phyloP scores from a whole-genome alignment of 2,329 filamentous ascomycete species.

The Simplicillium sp. region DNA sequence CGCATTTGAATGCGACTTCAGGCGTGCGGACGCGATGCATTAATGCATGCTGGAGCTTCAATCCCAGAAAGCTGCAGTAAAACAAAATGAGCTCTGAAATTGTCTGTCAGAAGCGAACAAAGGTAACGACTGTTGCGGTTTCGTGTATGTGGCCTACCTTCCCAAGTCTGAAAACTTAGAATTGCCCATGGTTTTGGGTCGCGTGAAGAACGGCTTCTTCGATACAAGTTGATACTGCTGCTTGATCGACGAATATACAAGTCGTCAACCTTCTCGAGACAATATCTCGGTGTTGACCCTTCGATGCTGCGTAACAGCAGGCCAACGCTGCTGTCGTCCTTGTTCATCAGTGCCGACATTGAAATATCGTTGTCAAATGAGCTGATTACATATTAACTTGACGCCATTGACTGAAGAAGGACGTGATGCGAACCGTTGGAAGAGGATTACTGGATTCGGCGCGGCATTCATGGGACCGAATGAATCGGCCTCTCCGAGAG shows the following conservation, averaged over 20 bases:
- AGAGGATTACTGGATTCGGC: too few relatives aligned
- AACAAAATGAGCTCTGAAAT: conserved; percentile 3
- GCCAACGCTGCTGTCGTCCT: background rate
- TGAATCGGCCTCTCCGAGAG: too few relatives aligned
- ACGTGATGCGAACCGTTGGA: too few relatives aligned
- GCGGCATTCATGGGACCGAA: too few relatives aligned
- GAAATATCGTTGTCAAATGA: background rate
- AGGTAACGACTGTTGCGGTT: too few relatives aligned
- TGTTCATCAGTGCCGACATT: background rate
- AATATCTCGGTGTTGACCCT: too few relatives aligned
- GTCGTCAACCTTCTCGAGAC: conserved; percentile 24
- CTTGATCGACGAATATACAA: conserved; percentile 41
- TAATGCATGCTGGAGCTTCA: conserved; percentile 1
- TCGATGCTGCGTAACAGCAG: background rate
- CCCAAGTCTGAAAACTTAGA: conserved; percentile 50
- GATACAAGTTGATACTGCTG: conserved; percentile 37
- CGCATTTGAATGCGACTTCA: conserved; percentile 1
- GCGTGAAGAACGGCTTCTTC: conserved; percentile 36
- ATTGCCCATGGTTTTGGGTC: conserved; percentile 42
- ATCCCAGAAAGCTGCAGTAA: conserved; percentile 3
- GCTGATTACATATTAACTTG: background rate
- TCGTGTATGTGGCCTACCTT: conserved; percentile 31
- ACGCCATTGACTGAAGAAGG: too few relatives aligned
- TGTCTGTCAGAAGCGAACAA: too few relatives aligned
- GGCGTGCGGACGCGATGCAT: background rate